Conservation (phyloP, 306 rosid species). For the Boehmeria nivea region DNA sequence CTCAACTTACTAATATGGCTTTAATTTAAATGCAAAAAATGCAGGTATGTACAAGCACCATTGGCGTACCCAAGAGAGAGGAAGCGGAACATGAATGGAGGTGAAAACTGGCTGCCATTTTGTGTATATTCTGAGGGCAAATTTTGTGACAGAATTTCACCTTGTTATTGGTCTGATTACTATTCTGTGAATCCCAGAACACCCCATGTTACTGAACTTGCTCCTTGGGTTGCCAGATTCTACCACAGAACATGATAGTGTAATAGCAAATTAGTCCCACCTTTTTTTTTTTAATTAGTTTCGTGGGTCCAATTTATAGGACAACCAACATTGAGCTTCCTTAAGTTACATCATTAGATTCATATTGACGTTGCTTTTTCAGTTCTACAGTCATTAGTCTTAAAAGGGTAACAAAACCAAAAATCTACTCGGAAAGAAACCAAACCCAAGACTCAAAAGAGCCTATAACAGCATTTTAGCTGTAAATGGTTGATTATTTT, state of each 20-base stretch:
- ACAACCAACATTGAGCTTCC: no score
- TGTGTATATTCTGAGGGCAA: conserved; percentile 52
- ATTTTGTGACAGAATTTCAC: conserved; percentile 48
- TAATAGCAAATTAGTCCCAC: no score
- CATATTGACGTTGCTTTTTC: no score
- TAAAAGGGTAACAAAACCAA: no score
- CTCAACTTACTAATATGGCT: conserved; percentile 5
- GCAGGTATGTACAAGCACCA: conserved; percentile 85
- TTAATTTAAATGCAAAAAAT: conserved; percentile 10
- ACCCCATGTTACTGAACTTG: conserved; percentile 64
- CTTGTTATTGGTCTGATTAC: conserved; percentile 80
- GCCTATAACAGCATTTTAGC: no score
- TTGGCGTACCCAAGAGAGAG: conserved; percentile 86
- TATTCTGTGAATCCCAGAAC: conserved; percentile 59
- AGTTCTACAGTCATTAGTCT: no score
- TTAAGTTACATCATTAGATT: no score
- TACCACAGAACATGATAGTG: conserved; percentile 32
- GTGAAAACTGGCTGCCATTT: conserved; percentile 83
- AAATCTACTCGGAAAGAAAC: no score
- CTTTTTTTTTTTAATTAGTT: no score
- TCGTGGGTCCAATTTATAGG: no score
- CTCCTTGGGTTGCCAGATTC: conserved; percentile 86
- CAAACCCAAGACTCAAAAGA: no score
- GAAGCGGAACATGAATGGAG: conserved; percentile 85
- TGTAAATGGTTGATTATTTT: no score